Conservation (phyloP, 2,329 filamentous ascomycete genomes). For the Botrytis squamosa region DNA sequence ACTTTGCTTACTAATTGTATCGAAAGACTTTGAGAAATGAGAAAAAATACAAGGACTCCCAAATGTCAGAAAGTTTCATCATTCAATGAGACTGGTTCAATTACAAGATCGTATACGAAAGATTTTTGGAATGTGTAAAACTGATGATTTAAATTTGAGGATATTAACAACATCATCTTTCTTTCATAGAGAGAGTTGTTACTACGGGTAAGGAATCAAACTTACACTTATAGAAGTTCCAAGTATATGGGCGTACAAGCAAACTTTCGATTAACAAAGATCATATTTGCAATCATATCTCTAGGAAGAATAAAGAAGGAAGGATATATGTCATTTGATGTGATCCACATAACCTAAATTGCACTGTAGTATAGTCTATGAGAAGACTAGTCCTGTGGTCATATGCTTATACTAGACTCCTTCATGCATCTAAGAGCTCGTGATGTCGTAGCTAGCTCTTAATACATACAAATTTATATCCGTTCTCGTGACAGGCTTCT, state of each 20-base stretch:
- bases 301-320: neutral
- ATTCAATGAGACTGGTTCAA: neutral
- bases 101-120: neutral
- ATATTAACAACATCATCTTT: neutral
- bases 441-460: neutral
- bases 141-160: neutral
- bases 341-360: accelerated
- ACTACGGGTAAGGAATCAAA: neutral
- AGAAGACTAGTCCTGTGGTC: neutral
- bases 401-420: too few species aligned
- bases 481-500: neutral
- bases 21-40: neutral
- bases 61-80: neutral
- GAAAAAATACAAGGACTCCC: too few species aligned
- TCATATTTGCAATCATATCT: neutral
- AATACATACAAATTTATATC: neutral
- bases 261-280: neutral
- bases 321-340: neutral
- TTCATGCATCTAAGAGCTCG: too few species aligned
- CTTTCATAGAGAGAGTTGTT: neutral
- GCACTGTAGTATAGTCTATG: neutral
- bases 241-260: neutral
- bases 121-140: neutral
- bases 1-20: neutral
- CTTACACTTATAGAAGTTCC: accelerated